These are phyloP conservation scores for Podila minutissima DNA, from an alignment of 192 early-diverging fungal species.

Conservation along the genomic window DNA sequence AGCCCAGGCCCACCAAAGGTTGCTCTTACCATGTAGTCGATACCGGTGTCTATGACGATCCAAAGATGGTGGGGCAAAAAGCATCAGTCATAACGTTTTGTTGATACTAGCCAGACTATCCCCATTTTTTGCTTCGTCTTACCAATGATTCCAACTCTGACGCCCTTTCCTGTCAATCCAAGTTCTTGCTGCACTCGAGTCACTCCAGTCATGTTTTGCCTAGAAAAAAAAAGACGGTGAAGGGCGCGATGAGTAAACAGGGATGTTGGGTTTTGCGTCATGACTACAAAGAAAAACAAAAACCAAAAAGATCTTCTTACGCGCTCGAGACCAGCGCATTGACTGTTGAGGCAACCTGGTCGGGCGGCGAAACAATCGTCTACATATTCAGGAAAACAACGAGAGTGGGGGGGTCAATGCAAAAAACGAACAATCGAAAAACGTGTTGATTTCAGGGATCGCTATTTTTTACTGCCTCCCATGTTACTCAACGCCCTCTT, in stretches of 20 bases:
- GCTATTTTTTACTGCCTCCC: no score
- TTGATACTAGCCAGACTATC: no score
- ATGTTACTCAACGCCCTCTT: no score
- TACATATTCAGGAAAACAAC: neutral
- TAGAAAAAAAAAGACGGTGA: neutral
- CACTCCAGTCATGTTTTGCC: conserved; percentile 52
- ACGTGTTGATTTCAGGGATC: neutral
- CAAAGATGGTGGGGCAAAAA: no score
- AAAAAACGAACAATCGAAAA: neutral
- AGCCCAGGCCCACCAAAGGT: no score
- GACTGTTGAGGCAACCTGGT: conserved; percentile 10
- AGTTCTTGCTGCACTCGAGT: conserved; percentile 39
- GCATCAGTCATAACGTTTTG: neutral
- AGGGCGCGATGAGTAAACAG: neutral
- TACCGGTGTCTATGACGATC: conserved; percentile 2
- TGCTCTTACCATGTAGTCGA: neutral
- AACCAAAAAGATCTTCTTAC: conserved; percentile 12
- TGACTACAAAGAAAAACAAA: neutral
- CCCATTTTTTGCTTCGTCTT: neutral
- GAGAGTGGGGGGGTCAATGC: neutral
- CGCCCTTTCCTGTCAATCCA: conserved; percentile 23
- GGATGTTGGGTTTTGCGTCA: neutral
- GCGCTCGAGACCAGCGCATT: conserved; percentile 30
- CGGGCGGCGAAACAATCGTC: conserved; percentile 24
- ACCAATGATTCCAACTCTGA: conserved; percentile 63